Evolutionary conservation across 2,329 filamentous ascomycete species (phyloP).

Genomic region (Trichoderma polysporum): DNA sequence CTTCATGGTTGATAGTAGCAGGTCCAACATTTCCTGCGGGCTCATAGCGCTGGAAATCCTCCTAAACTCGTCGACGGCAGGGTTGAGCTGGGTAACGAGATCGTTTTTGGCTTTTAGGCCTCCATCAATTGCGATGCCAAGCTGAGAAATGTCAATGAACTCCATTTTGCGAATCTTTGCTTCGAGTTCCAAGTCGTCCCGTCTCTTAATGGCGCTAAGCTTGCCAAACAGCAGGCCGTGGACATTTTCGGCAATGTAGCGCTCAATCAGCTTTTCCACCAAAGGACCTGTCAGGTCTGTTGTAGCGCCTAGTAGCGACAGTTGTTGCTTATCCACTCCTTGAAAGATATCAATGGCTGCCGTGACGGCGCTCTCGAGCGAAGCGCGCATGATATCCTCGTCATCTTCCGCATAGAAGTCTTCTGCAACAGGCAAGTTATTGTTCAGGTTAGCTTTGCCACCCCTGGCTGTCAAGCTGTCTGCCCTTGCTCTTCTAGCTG

Average conservation of each 20-base stretch:
- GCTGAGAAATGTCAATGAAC: slow-evolving; percentile 88
- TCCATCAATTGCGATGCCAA: slow-evolving; percentile 83
- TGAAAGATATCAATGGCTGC: slow-evolving; percentile 95
- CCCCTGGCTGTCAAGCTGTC: slow-evolving; percentile 44
- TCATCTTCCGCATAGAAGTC: slow-evolving; percentile 81
- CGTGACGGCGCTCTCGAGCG: slow-evolving; percentile 88
- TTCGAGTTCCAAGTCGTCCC: slow-evolving; percentile 85
- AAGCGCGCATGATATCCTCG: slow-evolving; percentile 84
- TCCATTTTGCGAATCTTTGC: slow-evolving; percentile 90
- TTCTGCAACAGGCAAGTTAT: slow-evolving; percentile 53
- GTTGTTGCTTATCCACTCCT: slow-evolving; percentile 89
- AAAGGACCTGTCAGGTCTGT: slow-evolving; percentile 90
- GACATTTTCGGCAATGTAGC: slow-evolving; percentile 89
- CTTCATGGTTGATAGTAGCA: slow-evolving; percentile 78
- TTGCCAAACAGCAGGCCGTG: slow-evolving; percentile 87
- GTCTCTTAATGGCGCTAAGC: slow-evolving; percentile 71
- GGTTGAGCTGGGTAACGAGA: slow-evolving; percentile 71
- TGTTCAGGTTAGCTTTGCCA: slow-evolving; percentile 33
- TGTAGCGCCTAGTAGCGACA: slow-evolving; percentile 86
- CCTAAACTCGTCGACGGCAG: slow-evolving; percentile 84
- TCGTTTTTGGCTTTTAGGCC: slow-evolving; percentile 77
- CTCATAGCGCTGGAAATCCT: slow-evolving; percentile 76
- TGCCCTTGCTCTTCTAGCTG: slow-evolving; percentile 56
- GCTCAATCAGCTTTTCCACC: slow-evolving; percentile 91
- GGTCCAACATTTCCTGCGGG: slow-evolving; percentile 85